phyloP scores from a whole-genome alignment of 108 stramenopile species.

The Discostella pseudostelligera region DNA sequence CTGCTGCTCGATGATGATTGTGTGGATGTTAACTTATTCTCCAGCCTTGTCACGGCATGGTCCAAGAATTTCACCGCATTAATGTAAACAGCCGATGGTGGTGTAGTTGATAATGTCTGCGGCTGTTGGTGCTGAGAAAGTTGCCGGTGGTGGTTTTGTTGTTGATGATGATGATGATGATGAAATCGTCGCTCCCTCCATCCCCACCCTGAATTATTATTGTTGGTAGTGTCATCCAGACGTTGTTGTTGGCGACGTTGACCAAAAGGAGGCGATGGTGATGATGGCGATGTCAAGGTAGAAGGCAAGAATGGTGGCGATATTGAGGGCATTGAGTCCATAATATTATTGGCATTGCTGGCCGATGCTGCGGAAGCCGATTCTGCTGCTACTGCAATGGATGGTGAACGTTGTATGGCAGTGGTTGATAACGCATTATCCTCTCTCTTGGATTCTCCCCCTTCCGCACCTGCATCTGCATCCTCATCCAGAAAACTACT shows the following conservation, averaged over 20 bases:
- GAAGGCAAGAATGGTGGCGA: no score
- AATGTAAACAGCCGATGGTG: neutral
- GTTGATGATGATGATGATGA: neutral
- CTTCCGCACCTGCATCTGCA: conserved; percentile 3
- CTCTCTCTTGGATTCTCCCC: conserved; percentile 8
- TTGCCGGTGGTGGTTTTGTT: neutral
- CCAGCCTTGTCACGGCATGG: conserved; percentile 14
- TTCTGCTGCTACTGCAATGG: no score
- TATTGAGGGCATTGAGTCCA: no score
- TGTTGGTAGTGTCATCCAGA: neutral
- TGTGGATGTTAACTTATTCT: conserved; percentile 5
- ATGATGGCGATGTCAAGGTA: neutral
- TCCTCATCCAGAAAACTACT: neutral
- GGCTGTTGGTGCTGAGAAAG: neutral
- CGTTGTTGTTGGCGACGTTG: neutral
- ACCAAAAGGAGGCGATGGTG: neutral
- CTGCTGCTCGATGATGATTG: neutral
- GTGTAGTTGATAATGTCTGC: conserved; percentile 4
- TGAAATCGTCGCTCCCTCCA: no score
- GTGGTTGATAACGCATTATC: neutral
- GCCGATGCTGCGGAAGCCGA: no score
- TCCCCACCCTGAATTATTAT: neutral
- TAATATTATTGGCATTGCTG: no score
- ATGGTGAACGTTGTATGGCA: no score
- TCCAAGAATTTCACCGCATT: conserved; percentile 10